Base-by-base conservation (phyloP, 768 basidiomycete genomes). In the Coprinopsis strossmayeri region DNA sequence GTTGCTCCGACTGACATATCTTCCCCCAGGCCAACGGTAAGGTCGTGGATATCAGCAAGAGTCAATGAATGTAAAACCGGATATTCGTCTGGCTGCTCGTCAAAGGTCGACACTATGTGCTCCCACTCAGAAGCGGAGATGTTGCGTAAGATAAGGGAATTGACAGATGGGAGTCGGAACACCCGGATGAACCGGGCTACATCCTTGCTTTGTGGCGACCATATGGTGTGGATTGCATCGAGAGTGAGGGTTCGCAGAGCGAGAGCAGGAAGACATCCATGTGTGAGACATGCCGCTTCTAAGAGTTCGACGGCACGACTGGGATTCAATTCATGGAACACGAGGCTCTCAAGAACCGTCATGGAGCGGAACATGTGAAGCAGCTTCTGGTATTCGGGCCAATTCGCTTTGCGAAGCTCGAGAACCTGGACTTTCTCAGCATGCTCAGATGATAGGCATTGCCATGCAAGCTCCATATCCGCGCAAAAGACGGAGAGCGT, bases 231-330 rank as follows among this genome's bases (percentile, higher is more conserved):
- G 17, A 45, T 43, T 45, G 59, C 41, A n/a, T 57, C 57, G 27
- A 67, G 28, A 21, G 57, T 51, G 13, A 68, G 46, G 20, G 53
- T 58, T 23, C 54, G 53, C 1, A 68, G 57, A 3, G 54, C 55
- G 3, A 63, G 54, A 23, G 64, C 51, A 7, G 34, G n/a, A 11
- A 66, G 51, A 7, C 28, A 15, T 34, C 52, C 41, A 28, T 28
- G 35, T 9, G 5, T 10, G 5, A 11, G 4, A 12, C n/a, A 3
- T 26, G n/a, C 26, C 3, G 41, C 44, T 12, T 49, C 46, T 24
- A 53, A 43, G 2, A 47, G 56, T 3, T 52, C 34, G 12, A 66
- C 24, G 11, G 55, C 52, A 2, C 41, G 43, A 25, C 49, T 53
- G 1, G 64, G 48, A 20, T 57, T 47, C 21, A 63, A 42, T 25